A percentile compares a stretch with the other conserved stretches of the same genome.
These are phyloP conservation scores for Guadua angustifolia DNA, from an alignment of 176 grass and related monocot species.

Conservation along the genomic window DNA sequence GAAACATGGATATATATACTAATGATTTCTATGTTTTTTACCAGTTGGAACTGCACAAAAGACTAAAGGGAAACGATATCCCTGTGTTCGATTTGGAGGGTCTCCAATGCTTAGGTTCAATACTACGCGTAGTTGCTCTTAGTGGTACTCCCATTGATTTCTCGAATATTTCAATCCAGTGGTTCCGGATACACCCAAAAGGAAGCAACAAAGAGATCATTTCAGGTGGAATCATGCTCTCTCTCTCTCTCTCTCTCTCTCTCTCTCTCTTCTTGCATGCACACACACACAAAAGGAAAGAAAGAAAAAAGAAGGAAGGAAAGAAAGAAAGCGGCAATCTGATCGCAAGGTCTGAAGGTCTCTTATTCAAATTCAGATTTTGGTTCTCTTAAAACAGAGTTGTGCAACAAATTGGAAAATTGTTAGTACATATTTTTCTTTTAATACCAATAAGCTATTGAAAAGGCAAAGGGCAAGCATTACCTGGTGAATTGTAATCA, in stretches of 20 bases:
- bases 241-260: constrained; percentile 3
- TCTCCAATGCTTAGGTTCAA: constrained; percentile 81
- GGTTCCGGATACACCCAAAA: constrained; percentile 77
- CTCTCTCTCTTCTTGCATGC: too few relatives aligned
- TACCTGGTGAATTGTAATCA: constrained; percentile 16
- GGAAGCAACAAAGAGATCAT: constrained; percentile 82
- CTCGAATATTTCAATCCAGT: constrained; percentile 68
- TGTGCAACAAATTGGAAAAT: background rate
- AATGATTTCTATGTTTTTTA: constrained; percentile 41
- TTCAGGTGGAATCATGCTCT: constrained; percentile 59
- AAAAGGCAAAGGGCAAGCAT: constrained; percentile 1
- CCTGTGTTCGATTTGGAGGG: constrained; percentile 67
- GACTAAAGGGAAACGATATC: constrained; percentile 39
- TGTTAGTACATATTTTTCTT: background rate
- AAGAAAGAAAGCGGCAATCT: background rate
- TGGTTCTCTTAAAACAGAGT: background rate
- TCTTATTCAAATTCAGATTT: background rate
- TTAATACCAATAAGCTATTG: constrained; percentile 9
- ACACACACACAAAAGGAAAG: too few relatives aligned
- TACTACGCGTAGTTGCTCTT: constrained; percentile 59
- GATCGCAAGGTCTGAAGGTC: background rate
- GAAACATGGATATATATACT: background rate
- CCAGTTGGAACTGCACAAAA: constrained; percentile 66
- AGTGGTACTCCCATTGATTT: constrained; percentile 53
- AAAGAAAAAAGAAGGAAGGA: background rate